Base-by-base conservation (phyloP, 768 basidiomycete species). In the Amanita brunnescens region DNA sequence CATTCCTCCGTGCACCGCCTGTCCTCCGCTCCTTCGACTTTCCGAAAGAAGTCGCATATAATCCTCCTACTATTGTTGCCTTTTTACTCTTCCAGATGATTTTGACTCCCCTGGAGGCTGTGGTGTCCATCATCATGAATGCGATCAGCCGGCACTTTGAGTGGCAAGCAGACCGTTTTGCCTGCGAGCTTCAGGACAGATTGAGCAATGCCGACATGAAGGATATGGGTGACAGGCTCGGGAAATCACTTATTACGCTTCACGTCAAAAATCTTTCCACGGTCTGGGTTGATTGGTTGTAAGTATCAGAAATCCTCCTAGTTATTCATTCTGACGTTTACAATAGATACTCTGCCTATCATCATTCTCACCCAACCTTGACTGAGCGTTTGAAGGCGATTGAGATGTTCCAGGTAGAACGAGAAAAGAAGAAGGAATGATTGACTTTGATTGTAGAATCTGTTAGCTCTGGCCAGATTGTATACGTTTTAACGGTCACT, bases 241-340 rank as follows among this genome's bases (percentile, higher is more conserved):
- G 84, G 16, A 77, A 81, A 13, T 91, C 94, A 20, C 73, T 98
- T 53, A 79, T 91, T 57, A 76, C 83, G 42, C 76, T 98, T 18
- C 94, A 97, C 61, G 85, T 91, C 52, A 87, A 94, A 73, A 97
- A 98, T 63, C 64, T 96, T 60, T 87, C 87, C 43, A 92, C 90
- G 1, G 88, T 96, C 42, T 91, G 91, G 84, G 91, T 92, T 12
- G 93, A 96, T 64, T 90, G 88, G 87, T 66, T 92, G 82, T 91
- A 57, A 62, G 86, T 73, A 30, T 49, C 47, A 37, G 54, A 51
- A 43, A 52, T 54, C 46, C 34, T 10, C 6, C 34, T 49, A 9
- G 23, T n/a, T 32, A 47, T 47, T 26, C 47, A 6, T 8, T 34
- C 44, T 56, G 41, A 39, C 47, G 14, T n/a, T 35, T 32, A 12